Base-by-base conservation (phyloP, 2,329 filamentous ascomycete species). In the Thielaviopsis euricoi region DNA sequence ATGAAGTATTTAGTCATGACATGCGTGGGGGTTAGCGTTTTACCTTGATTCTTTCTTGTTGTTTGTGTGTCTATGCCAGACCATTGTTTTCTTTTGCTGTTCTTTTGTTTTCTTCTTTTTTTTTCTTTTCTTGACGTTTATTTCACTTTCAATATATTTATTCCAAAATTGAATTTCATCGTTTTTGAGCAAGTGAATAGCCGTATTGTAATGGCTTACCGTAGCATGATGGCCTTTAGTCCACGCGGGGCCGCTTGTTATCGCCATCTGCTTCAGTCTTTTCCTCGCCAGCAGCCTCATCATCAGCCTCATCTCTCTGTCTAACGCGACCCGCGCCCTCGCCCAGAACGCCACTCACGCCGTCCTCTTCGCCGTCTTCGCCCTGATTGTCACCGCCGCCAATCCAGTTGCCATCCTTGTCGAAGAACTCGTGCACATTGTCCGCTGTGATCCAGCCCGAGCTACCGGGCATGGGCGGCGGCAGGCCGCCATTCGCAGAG, bases 401-500 rank as follows among this genome's bases (percentile, higher is more conserved):
- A 62, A 86, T 85, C 79, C 85, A 91, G 66, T 91, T 89, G 2
- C 88, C 88, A 9, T 89, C 78, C 61, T 79, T 82, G 64, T 93
- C 87, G 69, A 93, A 87, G 66, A 82, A 95, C 64, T 95, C 80
- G 62, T 85, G 76, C 67, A 95, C 83, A 65, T 96, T 97, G 58
- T 95, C 91, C 9, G 87, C 86, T 17, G 91, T 97, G 66, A 97
- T 89, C 87, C 87, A 91, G 0, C 86, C 86, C 0, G 80, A 80
- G 54, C 85, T 87, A 1, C 86, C 86, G 0, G 86, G 85, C 68
- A 86, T 79, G 0, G 82, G 79, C 1, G 81, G 81, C n/a, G 82
- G 82, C 23, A 85, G 66, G 1, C 75, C 77, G 0, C 78, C 78
- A 58, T 73, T 70, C 6, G 64, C 64, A 13, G 70, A 68, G 17